Evolutionary conservation across 176 grass and related monocot species (phyloP), one percentile per base, ranked within the genome.

Genomic region (Eleusine indica): DNA sequence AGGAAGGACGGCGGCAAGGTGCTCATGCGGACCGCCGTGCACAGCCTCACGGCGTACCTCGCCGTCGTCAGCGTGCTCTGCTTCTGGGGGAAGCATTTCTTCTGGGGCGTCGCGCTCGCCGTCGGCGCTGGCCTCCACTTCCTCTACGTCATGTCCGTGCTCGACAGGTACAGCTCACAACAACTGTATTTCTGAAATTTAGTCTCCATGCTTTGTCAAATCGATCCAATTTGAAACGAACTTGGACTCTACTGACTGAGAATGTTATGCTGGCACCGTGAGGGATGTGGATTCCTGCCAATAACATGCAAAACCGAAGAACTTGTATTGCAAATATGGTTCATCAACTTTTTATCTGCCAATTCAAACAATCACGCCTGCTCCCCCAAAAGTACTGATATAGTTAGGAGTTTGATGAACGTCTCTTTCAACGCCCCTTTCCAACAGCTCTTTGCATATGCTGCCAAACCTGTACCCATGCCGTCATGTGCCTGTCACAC

Each of bases 61-160:
- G 93, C 96, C 14, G 90, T 98, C 41, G 85, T 95, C 56, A 94
- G 96, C 61, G 93, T 98, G 6, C 79, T 95, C 22, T 98, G 96
- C 90, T 98, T 98, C 87, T 98, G 96, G 96, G 89, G 80, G 5
- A 70, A 88, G 29, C 96, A 98, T 52, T 87, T 95, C 80, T 98
- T 98, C 73, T 98, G 96, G 93, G 96, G 93, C 48, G 87, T 95
- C 25, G 87, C 91, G 18, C 87, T 98, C 41, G 93, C 85, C 15
- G 93, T 98, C 37, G 96, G 96, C 64, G 96, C 87, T 1, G 83
- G 62, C 18, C 84, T 98, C 18, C 96, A 98, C 77, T 98, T 98
- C 83, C 70, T 98, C 41, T 98, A 95, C 79, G 88, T 98, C 79
- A 89, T 98, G 91, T 98, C 96, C 18, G 96, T 98, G 54, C 83